These are phyloP conservation scores for Phaseolus lunatus DNA, from an alignment of 306 rosid genomes.

Conservation along the genomic window DNA sequence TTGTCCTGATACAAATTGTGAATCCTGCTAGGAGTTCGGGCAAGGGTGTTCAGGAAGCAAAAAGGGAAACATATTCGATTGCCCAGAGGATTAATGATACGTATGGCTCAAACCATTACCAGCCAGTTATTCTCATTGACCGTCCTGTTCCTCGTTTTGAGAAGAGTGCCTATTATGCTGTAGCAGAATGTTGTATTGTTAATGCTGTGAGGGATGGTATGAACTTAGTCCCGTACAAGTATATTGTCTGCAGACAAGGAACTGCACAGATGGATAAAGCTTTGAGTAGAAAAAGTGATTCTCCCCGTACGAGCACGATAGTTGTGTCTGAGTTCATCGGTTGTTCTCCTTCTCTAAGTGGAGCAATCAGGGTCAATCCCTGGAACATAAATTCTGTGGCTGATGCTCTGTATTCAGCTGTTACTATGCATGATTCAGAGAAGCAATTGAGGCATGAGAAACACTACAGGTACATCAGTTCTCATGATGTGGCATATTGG, in stretches of 20 bases:
- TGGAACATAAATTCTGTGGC: conserved; percentile 82
- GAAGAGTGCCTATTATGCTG: conserved; percentile 80
- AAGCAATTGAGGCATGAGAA: conserved; percentile 78
- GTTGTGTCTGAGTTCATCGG: conserved; percentile 90
- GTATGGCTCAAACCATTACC: conserved; percentile 62
- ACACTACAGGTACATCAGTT: conserved; percentile 73
- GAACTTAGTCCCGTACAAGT: conserved; percentile 87
- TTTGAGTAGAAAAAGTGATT: conserved; percentile 50
- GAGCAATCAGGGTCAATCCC: conserved; percentile 89
- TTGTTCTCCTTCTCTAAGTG: conserved; percentile 86
- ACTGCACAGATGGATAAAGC: conserved; percentile 63
- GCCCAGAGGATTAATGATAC: conserved; percentile 65
- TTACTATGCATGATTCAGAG: conserved; percentile 65
- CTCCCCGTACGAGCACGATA: conserved; percentile 69
- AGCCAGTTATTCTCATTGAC: conserved; percentile 74
- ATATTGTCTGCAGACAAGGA: conserved; percentile 77
- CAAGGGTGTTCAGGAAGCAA: conserved; percentile 76
- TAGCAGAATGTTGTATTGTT: conserved; percentile 84
- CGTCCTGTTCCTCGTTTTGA: conserved; percentile 74
- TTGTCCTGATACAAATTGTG: conserved; percentile 73
- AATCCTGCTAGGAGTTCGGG: conserved; percentile 86
- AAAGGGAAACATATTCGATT: conserved; percentile 61
- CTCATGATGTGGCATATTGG: conserved; percentile 90
- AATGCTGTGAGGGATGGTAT: conserved; percentile 86
- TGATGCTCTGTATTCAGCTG: conserved; percentile 72